These are phyloP conservation scores for Neurospora pannonica DNA, from an alignment of 495 filamentous ascomycete genomes.

Conservation along the genomic window DNA sequence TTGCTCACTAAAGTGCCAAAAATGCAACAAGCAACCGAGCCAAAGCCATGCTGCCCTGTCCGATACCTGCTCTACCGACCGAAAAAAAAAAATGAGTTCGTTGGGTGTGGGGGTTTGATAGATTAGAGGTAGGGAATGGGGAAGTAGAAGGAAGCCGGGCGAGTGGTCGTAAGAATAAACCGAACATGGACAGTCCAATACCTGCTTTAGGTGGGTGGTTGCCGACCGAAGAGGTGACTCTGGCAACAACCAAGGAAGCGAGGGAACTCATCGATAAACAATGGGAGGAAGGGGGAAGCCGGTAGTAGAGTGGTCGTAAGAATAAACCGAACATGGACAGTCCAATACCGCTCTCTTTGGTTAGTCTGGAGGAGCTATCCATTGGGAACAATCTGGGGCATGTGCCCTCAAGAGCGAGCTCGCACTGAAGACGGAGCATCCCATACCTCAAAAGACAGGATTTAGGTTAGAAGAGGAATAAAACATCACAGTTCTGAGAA, in stretches of 20 bases:
- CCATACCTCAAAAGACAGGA: neutral
- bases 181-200: slow-evolving; percentile 5
- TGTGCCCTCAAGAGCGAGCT: neutral
- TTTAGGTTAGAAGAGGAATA: neutral
- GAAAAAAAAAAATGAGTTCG: slow-evolving; percentile 41
- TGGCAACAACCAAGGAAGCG: slow-evolving; percentile 38
- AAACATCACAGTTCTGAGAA: neutral
- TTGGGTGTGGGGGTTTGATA: neutral
- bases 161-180: slow-evolving; percentile 24
- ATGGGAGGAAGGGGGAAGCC: slow-evolving; percentile 44
- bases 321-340: slow-evolving; percentile 14
- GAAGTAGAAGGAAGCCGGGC: neutral
- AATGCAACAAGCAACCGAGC: slow-evolving; percentile 31
- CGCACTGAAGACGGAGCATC: neutral
- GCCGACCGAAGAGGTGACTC: slow-evolving; percentile 10
- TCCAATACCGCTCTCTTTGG: neutral
- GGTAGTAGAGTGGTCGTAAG: slow-evolving; percentile 16
- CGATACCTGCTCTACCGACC: slow-evolving; percentile 8
- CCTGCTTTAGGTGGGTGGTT: too few species aligned
- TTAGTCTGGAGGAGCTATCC: neutral
- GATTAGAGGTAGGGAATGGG: neutral
- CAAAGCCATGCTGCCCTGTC: neutral
- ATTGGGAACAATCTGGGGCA: neutral
- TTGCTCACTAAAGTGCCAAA: slow-evolving; percentile 43
- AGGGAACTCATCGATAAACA: slow-evolving; percentile 51